phyloP scores from a whole-genome alignment of 2,329 filamentous ascomycete species.

The Annulohypoxylon truncatum region DNA sequence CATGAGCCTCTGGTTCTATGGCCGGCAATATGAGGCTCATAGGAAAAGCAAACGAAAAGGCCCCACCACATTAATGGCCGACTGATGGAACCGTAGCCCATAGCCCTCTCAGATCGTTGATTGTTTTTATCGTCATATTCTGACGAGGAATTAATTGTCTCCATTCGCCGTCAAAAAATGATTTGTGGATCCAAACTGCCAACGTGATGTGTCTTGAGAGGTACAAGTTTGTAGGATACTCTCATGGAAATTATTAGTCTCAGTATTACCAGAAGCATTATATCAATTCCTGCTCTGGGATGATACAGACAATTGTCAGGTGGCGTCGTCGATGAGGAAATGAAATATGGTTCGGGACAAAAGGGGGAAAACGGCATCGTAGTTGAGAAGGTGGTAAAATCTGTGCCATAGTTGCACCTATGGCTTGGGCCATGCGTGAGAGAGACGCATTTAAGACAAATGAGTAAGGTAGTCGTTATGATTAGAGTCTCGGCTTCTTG shows the following conservation, averaged over 20 bases:
- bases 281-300: background rate
- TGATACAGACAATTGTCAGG: background rate
- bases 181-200: background rate
- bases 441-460: background rate
- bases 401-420: background rate
- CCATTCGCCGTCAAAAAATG: background rate
- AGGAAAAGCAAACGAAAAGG: background rate
- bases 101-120: background rate
- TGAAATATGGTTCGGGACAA: background rate
- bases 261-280: background rate
- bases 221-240: background rate
- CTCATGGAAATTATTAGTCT: background rate
- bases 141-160: background rate
- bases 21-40: background rate
- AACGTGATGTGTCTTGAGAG: background rate
- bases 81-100: background rate
- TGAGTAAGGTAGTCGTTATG: background rate
- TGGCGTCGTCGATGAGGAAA: background rate
- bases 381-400: background rate
- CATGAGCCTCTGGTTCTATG: background rate
- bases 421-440: background rate
- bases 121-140: background rate
- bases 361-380: background rate
- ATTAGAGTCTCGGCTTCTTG: background rate
- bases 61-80: background rate